Percentiles rank a stretch among this genome's conserved stretches.
Conservation (phyloP, 306 rosid species). For the Rubus idaeus region DNA sequence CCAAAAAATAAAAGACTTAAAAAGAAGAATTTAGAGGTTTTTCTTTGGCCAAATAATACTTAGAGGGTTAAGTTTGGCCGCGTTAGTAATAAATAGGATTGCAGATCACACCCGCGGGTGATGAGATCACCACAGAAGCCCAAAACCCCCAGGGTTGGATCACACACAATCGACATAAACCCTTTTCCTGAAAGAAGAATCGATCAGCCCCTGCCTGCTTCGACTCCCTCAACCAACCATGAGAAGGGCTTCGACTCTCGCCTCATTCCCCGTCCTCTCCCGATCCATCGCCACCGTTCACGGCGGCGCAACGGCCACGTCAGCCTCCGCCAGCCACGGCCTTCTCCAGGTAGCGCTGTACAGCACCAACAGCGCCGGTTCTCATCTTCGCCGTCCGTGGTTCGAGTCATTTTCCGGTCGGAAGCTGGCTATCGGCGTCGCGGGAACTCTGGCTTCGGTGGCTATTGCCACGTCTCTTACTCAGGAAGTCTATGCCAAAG, state of each 20-base stretch:
- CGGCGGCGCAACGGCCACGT: conserved; percentile 24
- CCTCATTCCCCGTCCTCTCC: conserved; percentile 40
- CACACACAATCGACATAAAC: conserved; percentile 27
- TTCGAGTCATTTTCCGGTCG: conserved; percentile 30
- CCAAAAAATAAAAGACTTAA: too few species aligned
- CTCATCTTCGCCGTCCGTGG: conserved; percentile 38
- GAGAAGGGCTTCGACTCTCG: conserved; percentile 62
- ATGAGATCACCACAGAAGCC: background rate
- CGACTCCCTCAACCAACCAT: conserved; percentile 24
- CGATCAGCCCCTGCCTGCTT: background rate
- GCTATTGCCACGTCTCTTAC: conserved; percentile 39
- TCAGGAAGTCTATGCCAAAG: conserved; percentile 74
- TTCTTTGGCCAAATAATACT: background rate
- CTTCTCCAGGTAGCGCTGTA: conserved; percentile 56
- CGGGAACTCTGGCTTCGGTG: conserved; percentile 48
- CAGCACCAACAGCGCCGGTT: conserved; percentile 25
- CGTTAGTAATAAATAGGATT: too few species aligned
- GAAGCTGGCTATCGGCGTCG: conserved; percentile 42
- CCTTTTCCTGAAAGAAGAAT: background rate
- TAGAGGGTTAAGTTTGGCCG: background rate
- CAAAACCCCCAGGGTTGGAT: conserved; percentile 7
- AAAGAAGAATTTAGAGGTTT: too few species aligned
- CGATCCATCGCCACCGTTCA: conserved; percentile 52
- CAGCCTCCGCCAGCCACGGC: conserved; percentile 36
- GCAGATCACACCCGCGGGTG: conserved; percentile 2